These are phyloP conservation scores for Penicillium sp. DNA, from an alignment of 2,329 filamentous ascomycete species.

Conservation along the genomic window DNA sequence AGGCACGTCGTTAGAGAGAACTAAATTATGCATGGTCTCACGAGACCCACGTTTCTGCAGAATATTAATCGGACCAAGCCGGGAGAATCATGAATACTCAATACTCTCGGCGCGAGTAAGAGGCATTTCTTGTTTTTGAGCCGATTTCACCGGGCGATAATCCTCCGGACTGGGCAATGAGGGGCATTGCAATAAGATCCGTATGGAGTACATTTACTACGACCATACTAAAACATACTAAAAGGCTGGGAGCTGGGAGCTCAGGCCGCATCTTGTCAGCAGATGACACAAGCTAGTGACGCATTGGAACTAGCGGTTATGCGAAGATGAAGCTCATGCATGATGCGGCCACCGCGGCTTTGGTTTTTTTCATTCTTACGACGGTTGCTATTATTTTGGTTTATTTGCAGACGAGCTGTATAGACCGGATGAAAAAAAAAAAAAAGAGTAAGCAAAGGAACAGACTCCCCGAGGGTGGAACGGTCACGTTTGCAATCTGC, in stretches of 20 bases:
- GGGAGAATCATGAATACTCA: background rate
- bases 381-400: background rate
- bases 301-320: constrained; percentile 12
- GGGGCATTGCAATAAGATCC: constrained; percentile 7
- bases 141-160: constrained; percentile 6
- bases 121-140: constrained; percentile 12
- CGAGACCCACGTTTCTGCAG: background rate
- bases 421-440: background rate
- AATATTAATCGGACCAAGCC: background rate
- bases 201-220: background rate
- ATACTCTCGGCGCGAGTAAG: background rate
- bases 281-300: constrained; percentile 11
- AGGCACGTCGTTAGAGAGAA: background rate
- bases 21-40: background rate
- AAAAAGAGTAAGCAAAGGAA: background rate
- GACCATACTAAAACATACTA: background rate
- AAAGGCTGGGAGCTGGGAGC: constrained; percentile 5
- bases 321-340: constrained; percentile 13
- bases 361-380: background rate
- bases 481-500: constrained; percentile 17
- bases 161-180: constrained; percentile 9
- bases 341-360: background rate
- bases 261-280: constrained; percentile 22
- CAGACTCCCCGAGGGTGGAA: constrained; percentile 6
- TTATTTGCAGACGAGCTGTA: background rate